Percentiles rank a stretch among this genome's conserved stretches.
Evolutionary conservation across 495 filamentous ascomycete species (phyloP).

Genomic region (Hypoxylon lenormandii): DNA sequence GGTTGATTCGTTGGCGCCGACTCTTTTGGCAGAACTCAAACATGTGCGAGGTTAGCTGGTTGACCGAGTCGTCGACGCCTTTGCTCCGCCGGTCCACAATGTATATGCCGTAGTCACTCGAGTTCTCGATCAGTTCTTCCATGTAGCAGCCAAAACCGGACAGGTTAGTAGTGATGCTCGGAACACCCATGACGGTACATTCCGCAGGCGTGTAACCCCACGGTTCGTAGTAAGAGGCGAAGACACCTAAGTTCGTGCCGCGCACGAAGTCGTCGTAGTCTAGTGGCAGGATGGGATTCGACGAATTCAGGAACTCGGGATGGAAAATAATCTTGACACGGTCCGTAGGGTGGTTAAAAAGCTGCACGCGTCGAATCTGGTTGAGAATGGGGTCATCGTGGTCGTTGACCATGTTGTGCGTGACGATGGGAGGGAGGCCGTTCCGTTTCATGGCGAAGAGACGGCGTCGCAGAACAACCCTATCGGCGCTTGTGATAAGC

Average conservation of each 20-base stretch:
- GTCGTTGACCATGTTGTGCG: conserved; percentile 99
- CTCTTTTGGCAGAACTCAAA: conserved; percentile 95
- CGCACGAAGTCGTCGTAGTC: conserved; percentile 99
- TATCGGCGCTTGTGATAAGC: conserved; percentile 87
- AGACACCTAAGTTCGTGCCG: conserved; percentile 93
- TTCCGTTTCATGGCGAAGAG: conserved; percentile 96
- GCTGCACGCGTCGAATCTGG: conserved; percentile 92
- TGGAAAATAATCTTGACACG: conserved; percentile 98
- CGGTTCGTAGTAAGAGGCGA: conserved; percentile 97
- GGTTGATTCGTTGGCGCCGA: conserved; percentile 95
- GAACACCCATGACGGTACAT: conserved; percentile 99
- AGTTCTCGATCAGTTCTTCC: conserved; percentile 99
- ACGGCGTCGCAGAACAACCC: conserved; percentile 88
- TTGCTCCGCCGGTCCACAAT: conserved; percentile 96
- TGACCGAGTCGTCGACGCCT: conserved; percentile 96
- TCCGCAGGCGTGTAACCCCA: conserved; percentile 99
- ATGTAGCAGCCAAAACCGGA: conserved; percentile 99
- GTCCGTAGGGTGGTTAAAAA: conserved; percentile 95
- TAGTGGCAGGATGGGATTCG: conserved; percentile 91
- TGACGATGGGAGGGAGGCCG: conserved; percentile 90
- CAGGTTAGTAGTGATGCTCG: conserved; percentile 96
- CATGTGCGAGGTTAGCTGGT: conserved; percentile 92
- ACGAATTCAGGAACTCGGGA: conserved; percentile 94
- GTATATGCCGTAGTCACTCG: conserved; percentile 97
- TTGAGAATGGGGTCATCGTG: conserved; percentile 92